Conservation (phyloP, 2,329 filamentous ascomycete genomes). For the Aspergillus neoniger region DNA sequence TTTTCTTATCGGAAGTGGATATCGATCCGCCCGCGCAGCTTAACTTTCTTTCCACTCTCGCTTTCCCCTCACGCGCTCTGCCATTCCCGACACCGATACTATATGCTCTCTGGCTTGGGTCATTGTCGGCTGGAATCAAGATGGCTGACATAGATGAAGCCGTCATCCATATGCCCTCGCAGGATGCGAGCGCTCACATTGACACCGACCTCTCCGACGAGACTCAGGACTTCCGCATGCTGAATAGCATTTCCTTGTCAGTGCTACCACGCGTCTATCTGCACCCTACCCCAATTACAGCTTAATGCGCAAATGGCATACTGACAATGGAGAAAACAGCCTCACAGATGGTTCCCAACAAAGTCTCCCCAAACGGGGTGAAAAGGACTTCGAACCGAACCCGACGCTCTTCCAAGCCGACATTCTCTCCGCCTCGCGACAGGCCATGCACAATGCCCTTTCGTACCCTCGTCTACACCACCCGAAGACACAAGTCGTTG, state of each 20-base stretch:
- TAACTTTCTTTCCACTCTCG: background rate
- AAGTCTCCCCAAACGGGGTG: conserved; percentile 79
- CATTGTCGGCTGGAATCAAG: conserved; percentile 1
- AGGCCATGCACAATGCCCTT: conserved; percentile 86
- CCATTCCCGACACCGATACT: background rate
- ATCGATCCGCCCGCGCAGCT: conserved; percentile 8
- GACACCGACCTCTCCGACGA: conserved; percentile 74
- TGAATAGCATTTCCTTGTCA: conserved; percentile 57
- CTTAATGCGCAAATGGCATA: background rate
- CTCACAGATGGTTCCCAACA: conserved; percentile 36
- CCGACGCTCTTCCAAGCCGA: conserved; percentile 78
- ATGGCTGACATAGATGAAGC: conserved; percentile 52
- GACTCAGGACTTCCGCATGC: conserved; percentile 82
- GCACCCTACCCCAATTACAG: background rate
- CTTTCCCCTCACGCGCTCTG: conserved; percentile 1
- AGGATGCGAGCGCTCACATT: conserved; percentile 35
- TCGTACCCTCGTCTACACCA: conserved; percentile 73
- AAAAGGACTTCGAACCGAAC: conserved; percentile 96
- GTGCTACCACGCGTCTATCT: conserved; percentile 11
- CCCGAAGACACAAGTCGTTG: conserved; percentile 66
- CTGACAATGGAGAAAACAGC: conserved; percentile 22
- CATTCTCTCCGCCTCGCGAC: conserved; percentile 76
- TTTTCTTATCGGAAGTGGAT: conserved; percentile 11
- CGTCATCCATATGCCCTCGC: conserved; percentile 34
- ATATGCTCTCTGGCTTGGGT: background rate